Base-by-base conservation (phyloP, 78 protist species). In the Planoprotostelium fungivorum region DNA sequence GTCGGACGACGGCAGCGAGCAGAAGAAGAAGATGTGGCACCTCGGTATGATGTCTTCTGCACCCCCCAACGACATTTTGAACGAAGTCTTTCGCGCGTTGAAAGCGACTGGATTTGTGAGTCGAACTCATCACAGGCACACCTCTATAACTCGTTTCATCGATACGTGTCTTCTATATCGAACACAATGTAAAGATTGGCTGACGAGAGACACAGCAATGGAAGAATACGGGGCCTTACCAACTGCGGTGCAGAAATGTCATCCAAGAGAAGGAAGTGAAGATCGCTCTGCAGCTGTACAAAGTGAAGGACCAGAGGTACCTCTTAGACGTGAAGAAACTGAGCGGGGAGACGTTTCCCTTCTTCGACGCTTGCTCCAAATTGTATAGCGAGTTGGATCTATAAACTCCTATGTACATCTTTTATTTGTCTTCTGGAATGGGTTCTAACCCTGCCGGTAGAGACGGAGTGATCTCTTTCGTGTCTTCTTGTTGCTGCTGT, bases 201-300 rank as follows among this genome's bases (percentile, higher is more conserved):
- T 85, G 16, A 23, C 16, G 5, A 37, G 29, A 16, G 5, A 37
- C 5, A 85, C 31, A 92, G 95, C 91, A 90, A 88, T 93, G 95
- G 95, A 93, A 93, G 63, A 38, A 83, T 37, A 93, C 95, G 34
- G 95, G 95, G 29, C 95, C 95, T 29, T 93, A 87, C 51, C 92
- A 93, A 89, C 63, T 93, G 23, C 90, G 93, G 87, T 93, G 95
- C 89, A 93, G 95, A 90, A 90, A 88, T 84, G 34, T 39, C 31
- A 23, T 28, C 0, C 63, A 38, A 73, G 89, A 87, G 29, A 89
- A 84, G 34, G 93, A 88, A 29, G 84, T 93, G 31, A 93, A 93
- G 86, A 36, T 93, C 10, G 92, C 89, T 37, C 83, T 93, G 38
- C 95, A 93, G 63, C 85, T 93, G 63, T 93, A 89, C 84, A 90